Evolutionary conservation across 495 filamentous ascomycete genomes (phyloP), one percentile per base, ranked within the genome.

Genomic region (Neurospora intermedia): DNA sequence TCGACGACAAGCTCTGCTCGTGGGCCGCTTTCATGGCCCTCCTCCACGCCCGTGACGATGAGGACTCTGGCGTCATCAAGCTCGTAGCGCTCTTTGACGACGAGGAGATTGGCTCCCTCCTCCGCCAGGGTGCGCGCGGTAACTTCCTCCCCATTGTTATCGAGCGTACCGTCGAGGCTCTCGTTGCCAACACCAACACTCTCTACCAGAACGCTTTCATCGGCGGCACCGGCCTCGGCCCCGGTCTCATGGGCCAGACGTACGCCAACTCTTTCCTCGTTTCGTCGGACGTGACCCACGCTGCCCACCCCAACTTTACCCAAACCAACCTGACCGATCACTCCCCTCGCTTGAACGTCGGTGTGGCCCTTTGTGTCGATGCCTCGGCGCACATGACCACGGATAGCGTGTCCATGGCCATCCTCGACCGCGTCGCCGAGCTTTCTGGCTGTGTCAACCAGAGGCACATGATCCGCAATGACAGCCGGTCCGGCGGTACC

Each of bases 1-100:
- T 99, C 76, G 96, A 99, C 80, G 96, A 99, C 81, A 98, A 97
- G 82, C 90, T 99, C 71, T 98, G 96, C 86, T 94, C 92, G 69
- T 99, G 91, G 87, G 88, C 94, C 16, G 96, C 96, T 18, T 90
- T 97, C 71, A 90, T 96, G 82, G 96, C 89, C 6, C 89, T 99
- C 0, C 84, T 98, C 20, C 88, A 89, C 75, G 90, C 90, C 45
- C 86, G 89, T 54, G 73, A 81, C 69, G 80, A 82, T 72, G 82
- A 83, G 40, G 79, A 83, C 27, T 82, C 84, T 18, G 87, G 88
- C 70, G 86, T 89, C 46, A 90, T 99, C 78, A 94, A 94, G 83
- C 83, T 97, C 72, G 92, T 96, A 41, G 93, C 90, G 35, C 90
- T 97, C 78, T 98, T 98, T 80, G 96, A 99, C 79, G 92, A 97